Evolutionary conservation across 495 filamentous ascomycete species (phyloP).

Genomic region (Cercophora sp.): DNA sequence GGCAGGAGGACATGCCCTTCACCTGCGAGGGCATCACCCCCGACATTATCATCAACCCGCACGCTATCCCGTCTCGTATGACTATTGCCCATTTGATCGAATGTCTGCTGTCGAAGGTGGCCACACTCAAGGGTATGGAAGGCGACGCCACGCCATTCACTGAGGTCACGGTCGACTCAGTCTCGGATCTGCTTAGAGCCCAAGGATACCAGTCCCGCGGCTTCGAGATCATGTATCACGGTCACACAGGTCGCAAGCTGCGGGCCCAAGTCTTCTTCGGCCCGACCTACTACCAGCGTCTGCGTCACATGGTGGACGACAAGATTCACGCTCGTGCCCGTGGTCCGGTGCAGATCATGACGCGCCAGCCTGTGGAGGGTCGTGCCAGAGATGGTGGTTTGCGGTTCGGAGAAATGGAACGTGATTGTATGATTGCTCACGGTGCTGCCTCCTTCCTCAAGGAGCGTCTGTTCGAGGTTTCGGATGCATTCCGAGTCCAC

Average conservation of each 20-base stretch:
- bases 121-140: constrained; percentile 82
- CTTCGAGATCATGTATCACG: constrained; percentile 98
- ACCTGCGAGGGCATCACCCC: constrained; percentile 85
- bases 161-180: constrained; percentile 89
- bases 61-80: constrained; percentile 99
- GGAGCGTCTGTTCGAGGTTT: constrained; percentile 94
- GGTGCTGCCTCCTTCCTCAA: constrained; percentile 95
- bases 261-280: constrained; percentile 94
- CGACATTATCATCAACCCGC: constrained; percentile 97
- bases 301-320: constrained; percentile 99
- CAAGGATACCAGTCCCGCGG: constrained; percentile 95
- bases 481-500: constrained; percentile 96
- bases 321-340: constrained; percentile 98
- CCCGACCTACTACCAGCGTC: constrained; percentile 97
- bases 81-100: constrained; percentile 99
- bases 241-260: constrained; percentile 90
- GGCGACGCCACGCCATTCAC: constrained; percentile 98
- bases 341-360: constrained; percentile 95
- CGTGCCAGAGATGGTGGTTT: constrained; percentile 95
- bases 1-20: constrained; percentile 98
- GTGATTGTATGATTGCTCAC: constrained; percentile 99
- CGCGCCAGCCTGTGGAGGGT: constrained; percentile 96
- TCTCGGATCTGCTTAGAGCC: constrained; percentile 85
- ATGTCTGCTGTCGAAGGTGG: constrained; percentile 93
- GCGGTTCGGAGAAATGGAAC: constrained; percentile 99